Evolutionary conservation across 768 basidiomycete genomes (phyloP).

Genomic region (Rhodotorula kratochvilovae): DNA sequence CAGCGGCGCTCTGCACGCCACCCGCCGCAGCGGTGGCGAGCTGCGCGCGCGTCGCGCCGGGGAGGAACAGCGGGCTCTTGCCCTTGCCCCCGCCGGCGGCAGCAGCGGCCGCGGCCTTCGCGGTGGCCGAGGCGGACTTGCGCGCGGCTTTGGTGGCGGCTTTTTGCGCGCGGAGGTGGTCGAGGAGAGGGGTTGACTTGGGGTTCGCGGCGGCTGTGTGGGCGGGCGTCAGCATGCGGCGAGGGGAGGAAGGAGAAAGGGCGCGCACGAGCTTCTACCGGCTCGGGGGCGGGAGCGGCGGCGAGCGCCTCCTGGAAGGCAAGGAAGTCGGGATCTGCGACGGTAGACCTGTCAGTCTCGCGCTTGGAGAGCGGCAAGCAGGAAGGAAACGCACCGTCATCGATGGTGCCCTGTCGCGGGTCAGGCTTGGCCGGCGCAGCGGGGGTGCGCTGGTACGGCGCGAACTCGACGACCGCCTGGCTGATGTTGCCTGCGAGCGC

Average conservation of each 20-base stretch:
- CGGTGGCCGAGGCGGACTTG: conserved; percentile 48
- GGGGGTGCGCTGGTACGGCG: conserved; percentile 83
- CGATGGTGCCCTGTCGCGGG: conserved; percentile 76
- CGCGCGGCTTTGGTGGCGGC: conserved; percentile 56
- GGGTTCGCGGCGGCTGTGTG: conserved; percentile 50
- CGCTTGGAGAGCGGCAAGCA: no score
- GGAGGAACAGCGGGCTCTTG: conserved; percentile 46
- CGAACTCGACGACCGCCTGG: conserved; percentile 84
- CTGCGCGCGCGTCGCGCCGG: conserved; percentile 9
- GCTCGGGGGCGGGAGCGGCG: conserved; percentile 52
- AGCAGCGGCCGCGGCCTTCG: conserved; percentile 50
- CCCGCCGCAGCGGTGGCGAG: background rate
- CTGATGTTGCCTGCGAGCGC: conserved; percentile 70
- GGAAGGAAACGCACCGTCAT: conserved; percentile 60
- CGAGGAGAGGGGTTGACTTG: conserved; percentile 84
- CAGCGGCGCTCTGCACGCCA: conserved; percentile 1
- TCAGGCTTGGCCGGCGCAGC: conserved; percentile 71
- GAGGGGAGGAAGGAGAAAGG: background rate
- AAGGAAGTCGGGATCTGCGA: conserved; percentile 48
- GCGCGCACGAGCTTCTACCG: conserved; percentile 8
- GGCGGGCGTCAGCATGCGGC: background rate
- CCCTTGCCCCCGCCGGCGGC: conserved; percentile 22
- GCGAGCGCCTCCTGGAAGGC: conserved; percentile 70
- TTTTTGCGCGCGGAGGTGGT: conserved; percentile 83
- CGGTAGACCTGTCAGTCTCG: background rate